phyloP scores from a whole-genome alignment of 78 protist genomes.

The Chrysochromulina parva region DNA sequence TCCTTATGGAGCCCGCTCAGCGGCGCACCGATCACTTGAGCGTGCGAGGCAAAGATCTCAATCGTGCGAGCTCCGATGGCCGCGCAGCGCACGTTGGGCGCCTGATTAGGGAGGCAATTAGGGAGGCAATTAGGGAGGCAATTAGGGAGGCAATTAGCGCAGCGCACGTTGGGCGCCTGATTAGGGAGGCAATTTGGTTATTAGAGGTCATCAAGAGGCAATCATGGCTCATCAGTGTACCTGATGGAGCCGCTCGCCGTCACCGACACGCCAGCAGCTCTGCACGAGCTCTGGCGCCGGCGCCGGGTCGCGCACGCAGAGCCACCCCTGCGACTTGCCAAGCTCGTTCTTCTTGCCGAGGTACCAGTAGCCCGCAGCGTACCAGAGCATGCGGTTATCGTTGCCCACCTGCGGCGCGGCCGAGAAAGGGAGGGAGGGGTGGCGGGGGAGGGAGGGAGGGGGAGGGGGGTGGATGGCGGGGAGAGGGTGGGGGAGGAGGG shows the following conservation, averaged over 20 bases:
- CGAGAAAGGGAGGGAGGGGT: too few relatives aligned
- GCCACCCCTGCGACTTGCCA: constrained; percentile 21
- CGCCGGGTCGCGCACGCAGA: constrained; percentile 27
- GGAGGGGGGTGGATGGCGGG: too few relatives aligned
- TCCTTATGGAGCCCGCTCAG: not conserved
- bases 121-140: too few relatives aligned
- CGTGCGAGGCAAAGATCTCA: not conserved
- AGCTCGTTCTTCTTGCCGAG: constrained; percentile 19
- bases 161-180: too few relatives aligned
- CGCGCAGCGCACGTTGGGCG: not conserved
- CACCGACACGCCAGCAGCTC: not conserved
- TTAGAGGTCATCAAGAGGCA: too few relatives aligned
- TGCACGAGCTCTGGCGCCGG: constrained; percentile 17
- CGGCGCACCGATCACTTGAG: not conserved
- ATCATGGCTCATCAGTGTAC: too few relatives aligned
- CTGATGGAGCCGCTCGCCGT: not conserved
- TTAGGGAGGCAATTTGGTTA: too few relatives aligned
- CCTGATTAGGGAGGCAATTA: too few relatives aligned
- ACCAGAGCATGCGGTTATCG: constrained; percentile 29
- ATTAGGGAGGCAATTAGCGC: too few relatives aligned
- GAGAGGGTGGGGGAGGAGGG: too few relatives aligned
- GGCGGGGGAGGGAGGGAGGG: too few relatives aligned
- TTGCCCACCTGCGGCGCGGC: not conserved
- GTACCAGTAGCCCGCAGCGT: constrained; percentile 18
- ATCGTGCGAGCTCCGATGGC: not conserved